phyloP scores from a whole-genome alignment of 352 stramenopile species.

The Blastocystis sp. region DNA sequence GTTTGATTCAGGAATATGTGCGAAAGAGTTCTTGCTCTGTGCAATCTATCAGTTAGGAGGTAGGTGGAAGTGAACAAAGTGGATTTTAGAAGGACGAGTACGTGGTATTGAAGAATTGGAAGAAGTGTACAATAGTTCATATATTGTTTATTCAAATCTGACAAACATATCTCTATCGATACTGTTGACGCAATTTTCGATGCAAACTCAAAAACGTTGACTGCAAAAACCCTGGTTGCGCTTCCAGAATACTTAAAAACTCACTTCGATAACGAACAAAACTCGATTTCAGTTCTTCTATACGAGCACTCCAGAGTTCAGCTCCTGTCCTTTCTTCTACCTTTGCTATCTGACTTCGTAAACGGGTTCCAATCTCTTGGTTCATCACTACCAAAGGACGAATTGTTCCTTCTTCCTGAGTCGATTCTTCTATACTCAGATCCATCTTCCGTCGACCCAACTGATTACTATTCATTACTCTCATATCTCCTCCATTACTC shows the following conservation, averaged over 20 bases:
- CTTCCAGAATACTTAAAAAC: neutral
- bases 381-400: neutral
- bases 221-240: slow-evolving; percentile 27
- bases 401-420: neutral
- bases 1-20: neutral
- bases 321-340: neutral
- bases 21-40: neutral
- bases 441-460: neutral
- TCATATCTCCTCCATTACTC: neutral
- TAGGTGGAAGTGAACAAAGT: too few species aligned
- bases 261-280: neutral
- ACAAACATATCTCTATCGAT: slow-evolving; percentile 26
- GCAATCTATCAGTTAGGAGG: neutral
- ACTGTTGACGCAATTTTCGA: neutral
- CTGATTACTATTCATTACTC: neutral
- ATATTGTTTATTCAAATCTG: too few species aligned
- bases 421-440: neutral
- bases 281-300: neutral
- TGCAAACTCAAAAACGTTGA: slow-evolving; percentile 13
- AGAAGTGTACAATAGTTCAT: neutral
- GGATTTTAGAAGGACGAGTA: too few species aligned
- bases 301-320: neutral
- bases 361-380: neutral
- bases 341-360: neutral
- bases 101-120: neutral